These are phyloP conservation scores for Bonia amplexicaulis DNA, from an alignment of 176 grass and related monocot species.

Conservation along the genomic window DNA sequence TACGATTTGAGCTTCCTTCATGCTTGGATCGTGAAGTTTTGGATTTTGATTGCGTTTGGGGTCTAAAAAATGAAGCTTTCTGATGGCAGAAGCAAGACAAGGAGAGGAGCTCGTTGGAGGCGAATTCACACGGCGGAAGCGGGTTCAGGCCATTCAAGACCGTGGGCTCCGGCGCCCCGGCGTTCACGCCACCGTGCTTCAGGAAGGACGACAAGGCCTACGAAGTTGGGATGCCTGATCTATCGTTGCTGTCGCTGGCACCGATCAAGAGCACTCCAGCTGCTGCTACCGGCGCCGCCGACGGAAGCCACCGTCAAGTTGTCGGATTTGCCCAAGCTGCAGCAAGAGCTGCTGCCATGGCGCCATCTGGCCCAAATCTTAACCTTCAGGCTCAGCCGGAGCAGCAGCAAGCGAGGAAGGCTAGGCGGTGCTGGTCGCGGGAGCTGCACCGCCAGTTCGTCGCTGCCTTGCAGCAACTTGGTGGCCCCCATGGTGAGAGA, in stretches of 20 bases:
- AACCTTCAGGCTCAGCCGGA: constrained; percentile 35
- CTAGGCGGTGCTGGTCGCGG: constrained; percentile 81
- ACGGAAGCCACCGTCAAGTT: constrained; percentile 13
- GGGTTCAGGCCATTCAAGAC: constrained; percentile 38
- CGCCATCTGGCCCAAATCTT: constrained; percentile 14
- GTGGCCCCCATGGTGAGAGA: constrained; percentile 73
- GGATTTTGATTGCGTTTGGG: neutral
- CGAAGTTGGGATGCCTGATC: constrained; percentile 32
- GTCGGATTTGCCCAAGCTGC: constrained; percentile 29
- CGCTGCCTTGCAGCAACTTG: constrained; percentile 61
- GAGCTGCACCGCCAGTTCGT: constrained; percentile 86
- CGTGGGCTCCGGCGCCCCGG: constrained; percentile 30
- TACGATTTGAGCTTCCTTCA: neutral
- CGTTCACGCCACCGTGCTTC: constrained; percentile 24
- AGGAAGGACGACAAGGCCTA: constrained; percentile 31
- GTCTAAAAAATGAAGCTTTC: constrained; percentile 9
- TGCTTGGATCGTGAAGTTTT: neutral
- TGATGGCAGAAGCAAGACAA: constrained; percentile 36
- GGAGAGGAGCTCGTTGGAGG: constrained; percentile 13
- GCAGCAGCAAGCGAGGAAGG: constrained; percentile 64
- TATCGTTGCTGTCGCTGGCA: constrained; percentile 36
- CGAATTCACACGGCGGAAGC: neutral
- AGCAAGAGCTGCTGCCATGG: constrained; percentile 20
- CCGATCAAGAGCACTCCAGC: constrained; percentile 2
- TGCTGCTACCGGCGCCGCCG: neutral